Evolutionary conservation across 768 basidiomycete genomes (phyloP).

Genomic region (Cyathus striatus): DNA sequence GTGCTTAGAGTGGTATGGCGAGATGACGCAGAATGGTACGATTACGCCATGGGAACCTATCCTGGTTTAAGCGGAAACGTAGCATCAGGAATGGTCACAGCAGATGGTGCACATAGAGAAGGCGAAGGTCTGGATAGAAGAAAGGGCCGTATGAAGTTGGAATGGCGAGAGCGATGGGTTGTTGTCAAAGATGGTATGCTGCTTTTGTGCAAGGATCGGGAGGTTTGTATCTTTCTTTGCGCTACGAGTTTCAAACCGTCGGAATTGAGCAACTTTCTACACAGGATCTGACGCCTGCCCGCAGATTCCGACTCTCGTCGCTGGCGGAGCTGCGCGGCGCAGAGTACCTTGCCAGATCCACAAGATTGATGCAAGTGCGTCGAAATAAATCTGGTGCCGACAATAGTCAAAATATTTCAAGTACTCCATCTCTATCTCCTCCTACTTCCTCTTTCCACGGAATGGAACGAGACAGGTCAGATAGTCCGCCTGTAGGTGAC

Average conservation of each 20-base stretch:
- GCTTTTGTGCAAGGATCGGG: conserved; percentile 46
- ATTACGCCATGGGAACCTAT: background rate
- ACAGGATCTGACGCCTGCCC: conserved; percentile 34
- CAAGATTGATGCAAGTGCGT: conserved; percentile 2
- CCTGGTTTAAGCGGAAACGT: background rate
- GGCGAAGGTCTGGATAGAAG: conserved; percentile 2
- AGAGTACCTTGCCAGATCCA: conserved; percentile 28
- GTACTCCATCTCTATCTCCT: background rate
- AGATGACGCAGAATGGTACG: conserved; percentile 3
- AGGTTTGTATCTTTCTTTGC: conserved; percentile 30
- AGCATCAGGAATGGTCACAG: background rate
- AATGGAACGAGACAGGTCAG: background rate
- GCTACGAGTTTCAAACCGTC: conserved; percentile 1
- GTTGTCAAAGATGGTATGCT: conserved; percentile 55
- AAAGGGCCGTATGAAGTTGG: conserved; percentile 28
- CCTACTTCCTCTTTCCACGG: background rate
- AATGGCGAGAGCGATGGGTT: conserved; percentile 63
- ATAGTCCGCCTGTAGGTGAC: background rate
- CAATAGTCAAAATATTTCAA: background rate
- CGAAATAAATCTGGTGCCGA: background rate
- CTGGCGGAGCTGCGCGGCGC: conserved; percentile 39
- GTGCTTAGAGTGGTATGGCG: conserved; percentile 37
- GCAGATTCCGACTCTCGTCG: conserved; percentile 31
- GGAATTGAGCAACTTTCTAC: background rate
- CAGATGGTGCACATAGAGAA: conserved; percentile 4